Base-by-base conservation (phyloP, 2,329 filamentous ascomycete genomes). In the Trichoderma sp. region DNA sequence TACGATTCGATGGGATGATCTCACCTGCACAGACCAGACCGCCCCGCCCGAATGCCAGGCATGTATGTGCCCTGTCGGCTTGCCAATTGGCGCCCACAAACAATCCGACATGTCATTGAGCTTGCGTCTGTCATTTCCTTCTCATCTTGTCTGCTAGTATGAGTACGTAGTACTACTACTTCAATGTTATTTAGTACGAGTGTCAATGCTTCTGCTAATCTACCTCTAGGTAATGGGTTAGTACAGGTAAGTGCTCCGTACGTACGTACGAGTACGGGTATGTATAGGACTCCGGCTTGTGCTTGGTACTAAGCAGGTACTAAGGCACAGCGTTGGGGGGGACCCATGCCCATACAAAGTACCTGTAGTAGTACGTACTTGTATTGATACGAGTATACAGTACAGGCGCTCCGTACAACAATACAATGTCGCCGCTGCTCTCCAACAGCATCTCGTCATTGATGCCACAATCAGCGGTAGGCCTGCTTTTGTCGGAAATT, bases 1-100 rank as follows among this genome's bases (percentile, higher is more conserved):
- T 32, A 57, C 61, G 61, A 65, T 65, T 56, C 27, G 52, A 65
- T 65, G 52, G 61, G 52, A 65, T 65, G 61, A 65, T 65, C 61
- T 65, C 52, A 57, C 52, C 42, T 56, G 61, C 61, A 56, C 60
- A 64, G 61, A 56, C 50, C 50, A 64, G 61, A 64, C 52, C 27
- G 52, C 61, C 61, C 61, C 61, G 37, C 52, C 61, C 52, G 22
- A 27, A 53, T 57, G 61, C 37, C 29, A 57, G 37, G 61, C 61
- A 65, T 65, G 52, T 65, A 22, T 19, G 52, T 57, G 54, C 52
- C 61, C 61, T 65, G 52, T 13, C 13, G 17, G 39, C 27, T 57
- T 45, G 50, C 17, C 50, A 48, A 53, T 65, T 65, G 29, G 52
- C 52, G 37, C 52, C 39, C 61, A 32, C 29, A 32, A 27, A n/a